Evolutionary conservation across 176 grass and related monocot species (phyloP).

Genomic region (Aegilops sharonensis): DNA sequence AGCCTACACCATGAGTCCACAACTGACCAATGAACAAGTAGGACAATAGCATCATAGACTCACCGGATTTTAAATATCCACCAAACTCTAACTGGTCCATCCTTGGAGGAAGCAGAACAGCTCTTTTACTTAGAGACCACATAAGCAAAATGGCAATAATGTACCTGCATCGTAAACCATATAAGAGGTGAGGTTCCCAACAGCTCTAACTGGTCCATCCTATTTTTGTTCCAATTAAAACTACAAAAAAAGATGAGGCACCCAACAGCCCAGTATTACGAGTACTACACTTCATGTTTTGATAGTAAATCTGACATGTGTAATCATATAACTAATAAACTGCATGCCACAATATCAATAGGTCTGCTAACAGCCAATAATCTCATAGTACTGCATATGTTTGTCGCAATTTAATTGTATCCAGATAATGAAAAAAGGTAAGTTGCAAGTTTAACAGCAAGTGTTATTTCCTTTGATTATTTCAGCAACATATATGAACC

Average conservation of each 20-base stretch:
- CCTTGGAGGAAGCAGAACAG: conserved; percentile 76
- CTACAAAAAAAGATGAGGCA: background rate
- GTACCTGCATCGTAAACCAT: conserved; percentile 47
- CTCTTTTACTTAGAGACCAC: conserved; percentile 76
- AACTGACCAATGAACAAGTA: conserved; percentile 1
- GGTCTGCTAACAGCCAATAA: conserved; percentile 10
- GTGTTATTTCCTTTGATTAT: conserved; percentile 4
- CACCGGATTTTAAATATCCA: conserved; percentile 93
- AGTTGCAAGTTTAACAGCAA: background rate
- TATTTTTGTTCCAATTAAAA: background rate
- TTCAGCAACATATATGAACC: background rate
- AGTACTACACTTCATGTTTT: background rate
- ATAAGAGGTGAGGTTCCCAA: background rate
- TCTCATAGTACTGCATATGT: background rate
- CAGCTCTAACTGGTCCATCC: background rate
- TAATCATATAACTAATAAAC: conserved; percentile 13
- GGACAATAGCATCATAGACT: background rate
- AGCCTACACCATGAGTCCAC: background rate
- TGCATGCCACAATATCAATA: background rate
- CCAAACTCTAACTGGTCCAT: conserved; percentile 74
- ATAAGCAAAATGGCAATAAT: conserved; percentile 76
- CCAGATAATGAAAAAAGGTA: background rate
- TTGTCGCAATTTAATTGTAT: background rate
- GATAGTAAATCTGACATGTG: background rate
- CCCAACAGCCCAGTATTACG: background rate